phyloP scores from a whole-genome alignment of 2,329 filamentous ascomycete genomes.

The Aspergillus sp. region DNA sequence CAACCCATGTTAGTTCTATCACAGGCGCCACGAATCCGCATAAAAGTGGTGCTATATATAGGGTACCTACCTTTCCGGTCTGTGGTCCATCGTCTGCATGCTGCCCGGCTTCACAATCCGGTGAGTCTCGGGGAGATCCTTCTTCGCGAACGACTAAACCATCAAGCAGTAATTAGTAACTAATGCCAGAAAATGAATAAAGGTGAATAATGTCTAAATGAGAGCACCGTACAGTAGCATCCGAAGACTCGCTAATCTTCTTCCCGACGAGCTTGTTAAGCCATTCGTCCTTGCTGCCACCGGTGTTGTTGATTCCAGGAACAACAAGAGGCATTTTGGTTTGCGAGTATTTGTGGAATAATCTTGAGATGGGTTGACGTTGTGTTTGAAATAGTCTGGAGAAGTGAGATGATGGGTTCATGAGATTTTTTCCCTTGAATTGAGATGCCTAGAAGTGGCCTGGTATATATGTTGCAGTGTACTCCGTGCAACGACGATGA shows the following conservation, averaged over 20 bases:
- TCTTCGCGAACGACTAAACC: constrained; percentile 45
- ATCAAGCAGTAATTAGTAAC: neutral
- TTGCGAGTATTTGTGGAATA: neutral
- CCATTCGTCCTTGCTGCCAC: constrained; percentile 42
- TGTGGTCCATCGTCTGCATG: constrained; percentile 42
- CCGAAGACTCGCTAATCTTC: constrained; percentile 40
- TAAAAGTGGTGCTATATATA: neutral
- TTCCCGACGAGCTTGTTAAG: constrained; percentile 47
- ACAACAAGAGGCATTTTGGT: constrained; percentile 49
- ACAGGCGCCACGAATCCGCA: too few relatives aligned
- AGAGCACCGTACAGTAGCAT: constrained; percentile 32
- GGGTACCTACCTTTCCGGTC: constrained; percentile 40
- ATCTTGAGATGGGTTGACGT: neutral
- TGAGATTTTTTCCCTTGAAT: neutral
- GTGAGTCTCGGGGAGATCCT: constrained; percentile 46
- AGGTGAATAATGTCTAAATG: neutral
- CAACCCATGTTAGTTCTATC: neutral
- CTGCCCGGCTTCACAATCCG: constrained; percentile 43
- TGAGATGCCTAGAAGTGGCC: neutral
- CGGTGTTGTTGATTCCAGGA: constrained; percentile 39
- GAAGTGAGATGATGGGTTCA: neutral
- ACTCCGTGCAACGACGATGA: neutral
- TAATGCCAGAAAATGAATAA: neutral
- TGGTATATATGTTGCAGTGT: neutral
- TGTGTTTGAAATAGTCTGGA: neutral